Percentiles rank a stretch among this genome's conserved stretches.
Evolutionary conservation across 129 eudicot genomes (phyloP).

Genomic region (Artemisia argyi): DNA sequence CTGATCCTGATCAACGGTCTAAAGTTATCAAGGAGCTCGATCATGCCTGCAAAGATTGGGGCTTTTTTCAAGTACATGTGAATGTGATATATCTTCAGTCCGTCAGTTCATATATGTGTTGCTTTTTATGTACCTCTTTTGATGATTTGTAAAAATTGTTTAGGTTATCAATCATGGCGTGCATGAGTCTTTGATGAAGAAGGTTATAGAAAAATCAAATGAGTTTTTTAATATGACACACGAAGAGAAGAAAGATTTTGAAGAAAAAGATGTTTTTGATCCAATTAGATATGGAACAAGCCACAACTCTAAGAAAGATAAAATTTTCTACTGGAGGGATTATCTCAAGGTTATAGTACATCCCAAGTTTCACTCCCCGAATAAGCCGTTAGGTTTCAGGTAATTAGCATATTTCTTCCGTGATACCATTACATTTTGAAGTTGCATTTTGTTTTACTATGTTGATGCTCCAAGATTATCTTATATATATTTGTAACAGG

Average conservation of each 20-base stretch:
- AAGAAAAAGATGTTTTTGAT: constrained; percentile 43
- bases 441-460: background rate
- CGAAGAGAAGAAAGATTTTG: constrained; percentile 55
- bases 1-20: constrained; percentile 48
- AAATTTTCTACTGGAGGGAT: constrained; percentile 64
- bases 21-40: constrained; percentile 45
- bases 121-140: background rate
- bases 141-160: background rate
- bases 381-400: constrained; percentile 61
- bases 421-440: background rate
- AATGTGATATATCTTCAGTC: background rate
- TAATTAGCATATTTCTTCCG: background rate
- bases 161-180: constrained; percentile 77
- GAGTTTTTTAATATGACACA: constrained; percentile 50
- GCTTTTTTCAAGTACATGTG: constrained; percentile 69
- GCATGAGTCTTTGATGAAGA: constrained; percentile 44
- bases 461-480: background rate
- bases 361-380: constrained; percentile 66
- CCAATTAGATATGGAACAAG: constrained; percentile 70
- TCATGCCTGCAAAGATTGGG: constrained; percentile 67
- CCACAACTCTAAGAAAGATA: constrained; percentile 39
- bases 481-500: background rate
- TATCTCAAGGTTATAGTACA: constrained; percentile 54
- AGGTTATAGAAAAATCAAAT: constrained; percentile 27
- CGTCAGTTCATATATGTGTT: background rate